phyloP scores from a whole-genome alignment of 495 filamentous ascomycete species.

The Aspergillus hancockii region DNA sequence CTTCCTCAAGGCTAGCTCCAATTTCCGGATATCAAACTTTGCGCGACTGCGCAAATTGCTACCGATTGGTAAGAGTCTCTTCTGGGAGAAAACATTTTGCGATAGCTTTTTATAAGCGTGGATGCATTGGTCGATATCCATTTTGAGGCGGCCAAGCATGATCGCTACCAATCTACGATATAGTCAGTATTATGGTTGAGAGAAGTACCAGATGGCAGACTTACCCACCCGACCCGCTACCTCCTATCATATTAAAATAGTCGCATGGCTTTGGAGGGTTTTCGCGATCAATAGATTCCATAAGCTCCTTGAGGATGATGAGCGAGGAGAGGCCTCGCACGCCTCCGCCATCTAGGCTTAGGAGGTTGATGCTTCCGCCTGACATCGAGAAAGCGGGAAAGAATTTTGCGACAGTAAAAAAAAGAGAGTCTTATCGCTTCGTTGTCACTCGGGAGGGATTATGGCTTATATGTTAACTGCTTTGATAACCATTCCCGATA shows the following conservation, averaged over 20 bases:
- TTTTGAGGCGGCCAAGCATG: slow-evolving; percentile 42
- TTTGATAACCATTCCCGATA: neutral
- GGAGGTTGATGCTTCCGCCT: slow-evolving; percentile 32
- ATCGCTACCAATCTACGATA: slow-evolving; percentile 36
- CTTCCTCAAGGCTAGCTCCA: slow-evolving; percentile 44
- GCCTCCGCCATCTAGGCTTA: slow-evolving; percentile 56
- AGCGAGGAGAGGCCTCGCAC: slow-evolving; percentile 54
- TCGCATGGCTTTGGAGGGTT: slow-evolving; percentile 52
- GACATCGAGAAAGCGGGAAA: slow-evolving; percentile 13
- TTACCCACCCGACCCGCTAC: slow-evolving; percentile 43
- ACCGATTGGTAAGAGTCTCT: slow-evolving; percentile 31
- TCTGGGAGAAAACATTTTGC: slow-evolving; percentile 38
- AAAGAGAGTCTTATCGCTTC: neutral
- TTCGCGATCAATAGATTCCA: slow-evolving; percentile 41
- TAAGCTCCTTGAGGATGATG: slow-evolving; percentile 50
- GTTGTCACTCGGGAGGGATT: neutral
- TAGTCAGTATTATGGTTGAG: slow-evolving; percentile 3
- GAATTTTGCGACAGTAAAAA: neutral
- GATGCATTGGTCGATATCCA: slow-evolving; percentile 53
- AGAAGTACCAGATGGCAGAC: slow-evolving; percentile 4
- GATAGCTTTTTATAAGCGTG: slow-evolving; percentile 39
- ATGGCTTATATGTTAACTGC: neutral
- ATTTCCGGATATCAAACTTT: slow-evolving; percentile 40
- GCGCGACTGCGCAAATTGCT: slow-evolving; percentile 28
- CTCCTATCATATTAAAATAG: slow-evolving; percentile 45